Conservation (phyloP, 208 protist genomes). For the Trypanosoma caninum region DNA sequence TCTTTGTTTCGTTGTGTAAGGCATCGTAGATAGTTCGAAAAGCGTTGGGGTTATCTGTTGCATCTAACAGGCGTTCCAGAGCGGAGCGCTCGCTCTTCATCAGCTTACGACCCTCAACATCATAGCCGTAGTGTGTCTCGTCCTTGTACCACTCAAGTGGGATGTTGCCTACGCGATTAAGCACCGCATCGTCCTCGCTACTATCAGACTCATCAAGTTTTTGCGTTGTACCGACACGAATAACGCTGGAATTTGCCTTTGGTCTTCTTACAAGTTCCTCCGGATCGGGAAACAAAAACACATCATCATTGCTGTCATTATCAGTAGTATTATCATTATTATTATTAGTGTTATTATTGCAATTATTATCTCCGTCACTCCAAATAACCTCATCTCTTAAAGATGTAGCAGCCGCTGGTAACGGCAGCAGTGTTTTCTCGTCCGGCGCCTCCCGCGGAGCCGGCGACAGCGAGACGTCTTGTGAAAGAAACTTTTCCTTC, state of each 20-base stretch:
- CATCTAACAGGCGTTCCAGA: slow-evolving; percentile 89
- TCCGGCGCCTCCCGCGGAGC: background rate
- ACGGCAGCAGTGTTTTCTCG: background rate
- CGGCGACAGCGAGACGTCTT: slow-evolving; percentile 2
- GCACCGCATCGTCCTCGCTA: slow-evolving; percentile 86
- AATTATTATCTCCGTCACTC: slow-evolving; percentile 49
- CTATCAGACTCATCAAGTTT: slow-evolving; percentile 83
- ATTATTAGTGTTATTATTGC: slow-evolving; percentile 20
- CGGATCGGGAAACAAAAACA: slow-evolving; percentile 83
- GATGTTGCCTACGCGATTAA: slow-evolving; percentile 93
- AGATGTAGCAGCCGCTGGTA: background rate
- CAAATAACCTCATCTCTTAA: slow-evolving; percentile 71
- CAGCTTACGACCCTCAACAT: slow-evolving; percentile 89
- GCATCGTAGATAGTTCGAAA: slow-evolving; percentile 92
- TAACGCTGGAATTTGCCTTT: slow-evolving; percentile 19
- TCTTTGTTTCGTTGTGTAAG: slow-evolving; percentile 88
- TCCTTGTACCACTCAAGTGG: slow-evolving; percentile 95
- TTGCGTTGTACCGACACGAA: slow-evolving; percentile 74
- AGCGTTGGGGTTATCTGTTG: slow-evolving; percentile 89
- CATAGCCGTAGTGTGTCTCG: slow-evolving; percentile 92
- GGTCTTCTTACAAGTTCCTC: slow-evolving; percentile 43
- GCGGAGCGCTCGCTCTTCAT: slow-evolving; percentile 85
- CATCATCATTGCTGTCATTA: slow-evolving; percentile 27
- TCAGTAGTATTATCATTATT: slow-evolving; percentile 21
- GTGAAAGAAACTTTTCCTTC: slow-evolving; percentile 1